Base-by-base conservation (phyloP, 495 filamentous ascomycete species). In the Penicillium diatomitis region DNA sequence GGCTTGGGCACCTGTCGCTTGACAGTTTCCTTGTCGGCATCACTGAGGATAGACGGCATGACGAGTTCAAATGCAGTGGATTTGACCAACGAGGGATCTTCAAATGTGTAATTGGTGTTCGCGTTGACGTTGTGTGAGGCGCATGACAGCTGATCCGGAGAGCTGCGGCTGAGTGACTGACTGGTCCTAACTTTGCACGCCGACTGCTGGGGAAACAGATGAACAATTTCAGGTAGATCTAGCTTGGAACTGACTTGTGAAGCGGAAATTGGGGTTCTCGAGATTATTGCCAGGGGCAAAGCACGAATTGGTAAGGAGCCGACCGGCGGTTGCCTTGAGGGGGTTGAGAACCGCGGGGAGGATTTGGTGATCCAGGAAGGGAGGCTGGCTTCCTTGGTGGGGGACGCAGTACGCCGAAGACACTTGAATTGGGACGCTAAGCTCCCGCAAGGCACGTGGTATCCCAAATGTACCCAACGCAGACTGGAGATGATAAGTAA, bases 21-120 rank as follows among this genome's bases (percentile, higher is more conserved):
- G 67, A 98, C 88, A 37, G 81, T 89, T 62, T 92, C 83, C 76
- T 91, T 95, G 70, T 98, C 92, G 55, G 88, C 83, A 56, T 95
- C 89, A 55, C 70, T 86, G 32, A 98, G 78, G 45, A 92, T 88
- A 8, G 89, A 88, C 60, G 90, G 88, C 90, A 95, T 94, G 52
- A 49, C 65, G 67, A 56, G 50, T 55, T 44, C 52, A 52, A 38
- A 43, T 33, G 29, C 47, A 32, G 38, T 46, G 29, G 36, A 47
- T n/a, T 36, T 11, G 10, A 20, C 38, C 38, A 38, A 35, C 44
- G 39, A 44, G 36, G 38, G 46, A 38, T 37, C 37, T 31, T 46
- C 31, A 46, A 39, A 40, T 52, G 50, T 51, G 42, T 20, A 12
- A 37, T 34, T 45, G 44, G 20, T 30, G 32, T 33, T 40, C 31